Conservation (phyloP, 1,139 yeast genomes). For the Geotrichum aggregatum region DNA sequence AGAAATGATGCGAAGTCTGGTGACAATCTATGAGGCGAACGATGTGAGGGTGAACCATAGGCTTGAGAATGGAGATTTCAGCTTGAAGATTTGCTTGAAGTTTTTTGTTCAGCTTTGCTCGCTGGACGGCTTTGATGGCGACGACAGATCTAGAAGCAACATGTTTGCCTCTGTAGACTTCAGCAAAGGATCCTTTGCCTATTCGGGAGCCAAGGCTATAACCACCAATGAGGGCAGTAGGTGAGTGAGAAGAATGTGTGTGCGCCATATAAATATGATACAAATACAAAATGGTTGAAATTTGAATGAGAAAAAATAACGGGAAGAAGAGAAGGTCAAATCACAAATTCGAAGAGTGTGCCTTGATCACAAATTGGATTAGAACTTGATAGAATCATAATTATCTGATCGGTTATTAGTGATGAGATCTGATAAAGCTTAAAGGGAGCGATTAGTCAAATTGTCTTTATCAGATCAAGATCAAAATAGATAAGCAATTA, state of each 20-base stretch:
- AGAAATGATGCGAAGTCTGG: constrained; percentile 74
- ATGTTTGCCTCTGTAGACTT: constrained; percentile 70
- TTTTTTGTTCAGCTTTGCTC: constrained; percentile 80
- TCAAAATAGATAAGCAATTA: too few relatives aligned
- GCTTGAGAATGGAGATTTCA: constrained; percentile 80
- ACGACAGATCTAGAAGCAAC: constrained; percentile 53
- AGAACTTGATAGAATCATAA: background rate
- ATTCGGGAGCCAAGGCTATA: constrained; percentile 67
- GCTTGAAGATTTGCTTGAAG: constrained; percentile 84
- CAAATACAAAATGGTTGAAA: too few relatives aligned
- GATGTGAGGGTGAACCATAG: constrained; percentile 87
- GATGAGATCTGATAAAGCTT: too few relatives aligned
- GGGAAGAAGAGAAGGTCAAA: background rate
- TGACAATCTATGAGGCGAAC: constrained; percentile 80
- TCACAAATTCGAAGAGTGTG: too few relatives aligned
- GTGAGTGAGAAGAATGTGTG: background rate
- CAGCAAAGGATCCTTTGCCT: constrained; percentile 94
- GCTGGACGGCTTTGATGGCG: constrained; percentile 83
- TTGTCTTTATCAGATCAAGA: too few relatives aligned
- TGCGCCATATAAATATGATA: too few relatives aligned
- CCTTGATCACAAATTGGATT: too few relatives aligned
- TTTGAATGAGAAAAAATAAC: background rate
- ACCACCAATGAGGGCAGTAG: constrained; percentile 13
- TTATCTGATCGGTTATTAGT: too few relatives aligned
- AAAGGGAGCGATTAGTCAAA: too few relatives aligned